Evolutionary conservation across 305 asterid species (phyloP), one percentile per base, ranked within the genome.

Genomic region (Lippia alba): DNA sequence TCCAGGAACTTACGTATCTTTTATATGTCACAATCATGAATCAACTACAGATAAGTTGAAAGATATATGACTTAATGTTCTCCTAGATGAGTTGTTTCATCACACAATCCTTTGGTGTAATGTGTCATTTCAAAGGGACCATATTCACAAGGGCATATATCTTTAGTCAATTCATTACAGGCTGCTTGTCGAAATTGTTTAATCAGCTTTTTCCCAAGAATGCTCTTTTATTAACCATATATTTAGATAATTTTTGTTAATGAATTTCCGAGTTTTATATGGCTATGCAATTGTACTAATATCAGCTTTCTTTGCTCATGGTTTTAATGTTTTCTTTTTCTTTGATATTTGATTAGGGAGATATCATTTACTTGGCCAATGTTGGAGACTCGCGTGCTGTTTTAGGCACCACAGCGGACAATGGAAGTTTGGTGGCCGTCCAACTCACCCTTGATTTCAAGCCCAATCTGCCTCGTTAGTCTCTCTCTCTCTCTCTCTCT

Each of bases 311-410:
- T 48, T 70, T 67, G 67, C 45, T 56, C 19, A 36, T 32, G 58
- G 61, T 17, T 67, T 53, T n/a, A 17, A 33, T 32, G 10, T 59
- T 72, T 68, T 63, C 0, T 36, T 24, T 24, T 24, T 24, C 3
- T 24, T 24, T 24, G 53, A 48, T 67, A 62, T 71, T 56, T 6
- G 50, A n/a, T 8, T 77, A 93, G 98, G 98, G 97, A 5, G 96
- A 91, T 34, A 50, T 56, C 53, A 69, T 94, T 41, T 91, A 70
- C 73, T 7, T 91, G 32, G 94, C 98, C 44, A 94, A 94, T 34
- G 97, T 94, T 20, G 98, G 98, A 0, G 99, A 94, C 76, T 94
- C 99, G 0, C 97, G 99, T 20, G 99, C 97, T 55, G 96, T 94
- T 15, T 75, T 94, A 40, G 99, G 90, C 40, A 84, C 97, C 66